phyloP scores from a whole-genome alignment of 2,329 filamentous ascomycete species.

The Stagonosporopsis cucurbitacearum region DNA sequence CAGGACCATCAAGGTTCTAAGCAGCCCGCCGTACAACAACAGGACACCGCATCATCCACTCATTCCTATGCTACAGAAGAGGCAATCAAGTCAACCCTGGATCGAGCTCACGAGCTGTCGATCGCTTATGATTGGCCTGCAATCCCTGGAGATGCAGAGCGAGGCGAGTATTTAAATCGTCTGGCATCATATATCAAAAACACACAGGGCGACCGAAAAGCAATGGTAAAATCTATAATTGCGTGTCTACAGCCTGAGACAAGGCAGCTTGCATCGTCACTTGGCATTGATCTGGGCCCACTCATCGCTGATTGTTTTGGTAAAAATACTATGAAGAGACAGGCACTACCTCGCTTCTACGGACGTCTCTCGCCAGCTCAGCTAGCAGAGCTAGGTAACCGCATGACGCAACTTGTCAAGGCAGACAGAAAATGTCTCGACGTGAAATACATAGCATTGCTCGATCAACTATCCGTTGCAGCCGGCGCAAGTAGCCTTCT shows the following conservation, averaged over 20 bases:
- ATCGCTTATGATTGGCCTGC: slow-evolving; percentile 25
- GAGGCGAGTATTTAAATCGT: slow-evolving; percentile 22
- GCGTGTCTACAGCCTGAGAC: not conserved
- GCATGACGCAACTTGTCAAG: slow-evolving; percentile 26
- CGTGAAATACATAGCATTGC: slow-evolving; percentile 18
- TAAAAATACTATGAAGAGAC: not conserved
- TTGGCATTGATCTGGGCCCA: slow-evolving; percentile 25
- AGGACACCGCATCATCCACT: not conserved
- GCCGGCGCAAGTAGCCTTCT: slow-evolving; percentile 23
- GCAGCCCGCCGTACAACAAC: not conserved
- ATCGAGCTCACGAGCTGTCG: slow-evolving; percentile 4
- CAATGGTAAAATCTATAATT: not conserved
- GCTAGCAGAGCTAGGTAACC: slow-evolving; percentile 22
- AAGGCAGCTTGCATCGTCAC: slow-evolving; percentile 1
- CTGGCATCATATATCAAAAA: slow-evolving; percentile 25
- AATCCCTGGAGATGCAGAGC: slow-evolving; percentile 30
- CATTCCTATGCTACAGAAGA: not conserved
- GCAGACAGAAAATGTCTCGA: slow-evolving; percentile 21
- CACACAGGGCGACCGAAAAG: not conserved
- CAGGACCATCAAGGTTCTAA: not conserved
- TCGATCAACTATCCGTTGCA: slow-evolving; percentile 26
- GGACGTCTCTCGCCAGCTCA: slow-evolving; percentile 25
- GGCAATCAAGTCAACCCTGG: not conserved
- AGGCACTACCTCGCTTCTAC: slow-evolving; percentile 31
- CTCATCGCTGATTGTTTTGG: slow-evolving; percentile 18